Evolutionary conservation across 768 basidiomycete genomes (phyloP).

Genomic region (Collybiopsis confluens): DNA sequence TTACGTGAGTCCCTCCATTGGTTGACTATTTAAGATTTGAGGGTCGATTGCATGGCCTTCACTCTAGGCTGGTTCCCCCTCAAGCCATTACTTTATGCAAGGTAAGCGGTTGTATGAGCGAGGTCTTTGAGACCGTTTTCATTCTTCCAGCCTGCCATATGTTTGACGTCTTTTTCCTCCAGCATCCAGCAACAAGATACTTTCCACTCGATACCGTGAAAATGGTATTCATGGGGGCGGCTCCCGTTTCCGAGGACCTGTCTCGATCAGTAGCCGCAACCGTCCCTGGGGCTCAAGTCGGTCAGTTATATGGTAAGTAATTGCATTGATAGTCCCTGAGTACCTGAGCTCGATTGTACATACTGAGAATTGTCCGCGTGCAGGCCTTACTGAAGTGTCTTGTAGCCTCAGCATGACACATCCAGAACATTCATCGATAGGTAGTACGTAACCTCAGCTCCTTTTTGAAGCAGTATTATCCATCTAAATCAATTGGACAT

Average conservation of each 20-base stretch:
- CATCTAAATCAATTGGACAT: conserved; percentile 26
- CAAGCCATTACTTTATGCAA: conserved; percentile 30
- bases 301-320: conserved; percentile 33
- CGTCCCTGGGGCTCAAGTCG: conserved; percentile 24
- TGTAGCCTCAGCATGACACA: conserved; percentile 30
- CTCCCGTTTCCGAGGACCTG: conserved; percentile 19
- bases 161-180: neutral
- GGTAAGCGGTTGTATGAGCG: conserved; percentile 9
- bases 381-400: conserved; percentile 42
- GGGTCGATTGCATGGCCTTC: neutral
- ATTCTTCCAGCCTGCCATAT: too few relatives aligned
- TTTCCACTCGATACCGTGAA: conserved; percentile 17
- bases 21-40: too few relatives aligned
- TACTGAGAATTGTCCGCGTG: neutral
- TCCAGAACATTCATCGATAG: neutral
- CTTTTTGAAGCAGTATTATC: too few relatives aligned
- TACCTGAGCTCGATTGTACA: too few relatives aligned
- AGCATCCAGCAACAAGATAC: conserved; percentile 32
- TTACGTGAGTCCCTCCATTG: conserved; percentile 7
- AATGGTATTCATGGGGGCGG: conserved; percentile 23
- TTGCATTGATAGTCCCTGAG: conserved; percentile 2
- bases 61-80: conserved; percentile 24
- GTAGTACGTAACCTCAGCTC: neutral
- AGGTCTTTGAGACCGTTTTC: neutral
- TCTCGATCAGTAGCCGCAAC: conserved; percentile 15